Evolutionary conservation across 495 filamentous ascomycete species (phyloP).

Genomic region (Entonaema liquescens): DNA sequence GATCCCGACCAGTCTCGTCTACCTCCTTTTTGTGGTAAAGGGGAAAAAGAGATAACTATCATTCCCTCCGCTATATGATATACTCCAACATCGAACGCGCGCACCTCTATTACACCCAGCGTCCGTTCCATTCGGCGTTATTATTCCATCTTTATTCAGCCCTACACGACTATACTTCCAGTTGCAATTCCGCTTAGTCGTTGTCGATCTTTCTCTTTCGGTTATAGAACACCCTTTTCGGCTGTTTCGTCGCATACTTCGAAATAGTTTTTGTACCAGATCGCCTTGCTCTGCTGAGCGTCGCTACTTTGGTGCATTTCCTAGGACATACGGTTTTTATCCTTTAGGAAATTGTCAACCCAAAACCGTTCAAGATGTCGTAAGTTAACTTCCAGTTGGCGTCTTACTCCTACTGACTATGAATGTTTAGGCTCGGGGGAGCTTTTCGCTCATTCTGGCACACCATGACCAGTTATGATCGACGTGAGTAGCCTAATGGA

Average conservation of each 20-base stretch:
- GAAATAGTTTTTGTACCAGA: constrained; percentile 5
- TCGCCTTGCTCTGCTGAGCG: constrained; percentile 8
- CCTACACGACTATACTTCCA: constrained; percentile 20
- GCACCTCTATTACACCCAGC: constrained; percentile 19
- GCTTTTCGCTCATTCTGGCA: constrained; percentile 90
- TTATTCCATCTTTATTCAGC: constrained; percentile 11
- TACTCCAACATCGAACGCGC: constrained; percentile 14
- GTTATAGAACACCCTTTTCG: constrained; percentile 7
- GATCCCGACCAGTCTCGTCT: constrained; percentile 20
- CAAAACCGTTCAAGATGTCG: constrained; percentile 37
- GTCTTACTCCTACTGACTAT: not conserved
- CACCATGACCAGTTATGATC: constrained; percentile 82
- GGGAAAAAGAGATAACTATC: constrained; percentile 15
- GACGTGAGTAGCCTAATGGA: constrained; percentile 56
- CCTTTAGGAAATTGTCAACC: not conserved
- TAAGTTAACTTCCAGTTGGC: constrained; percentile 20
- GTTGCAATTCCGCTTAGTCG: constrained; percentile 20
- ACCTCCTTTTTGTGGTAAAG: constrained; percentile 37
- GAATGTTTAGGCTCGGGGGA: constrained; percentile 53
- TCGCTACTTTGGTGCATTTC: not conserved
- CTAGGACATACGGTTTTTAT: not conserved
- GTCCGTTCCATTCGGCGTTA: constrained; percentile 12
- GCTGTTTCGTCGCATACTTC: constrained; percentile 22
- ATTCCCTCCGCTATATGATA: constrained; percentile 13
- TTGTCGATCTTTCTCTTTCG: constrained; percentile 29